Conservation (phyloP, 345 rosid genomes). For the Turnera subulata region DNA sequence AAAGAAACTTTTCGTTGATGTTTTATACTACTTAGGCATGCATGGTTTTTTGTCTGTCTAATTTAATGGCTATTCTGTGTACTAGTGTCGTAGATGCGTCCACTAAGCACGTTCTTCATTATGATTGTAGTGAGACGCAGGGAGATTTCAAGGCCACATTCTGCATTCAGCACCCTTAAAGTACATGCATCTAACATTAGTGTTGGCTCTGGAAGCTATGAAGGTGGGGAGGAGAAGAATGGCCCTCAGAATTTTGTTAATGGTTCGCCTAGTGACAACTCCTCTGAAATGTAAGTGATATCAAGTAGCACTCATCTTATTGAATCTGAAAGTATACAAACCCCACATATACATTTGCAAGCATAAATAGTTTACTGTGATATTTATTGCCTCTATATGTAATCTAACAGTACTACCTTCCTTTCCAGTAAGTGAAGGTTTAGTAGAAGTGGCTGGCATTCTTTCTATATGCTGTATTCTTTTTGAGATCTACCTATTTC, state of each 20-base stretch:
- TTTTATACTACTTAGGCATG: no score
- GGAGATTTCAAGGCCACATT: conserved; percentile 36
- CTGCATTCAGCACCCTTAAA: conserved; percentile 31
- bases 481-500: no score
- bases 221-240: conserved; percentile 48
- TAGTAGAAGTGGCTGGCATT: no score
- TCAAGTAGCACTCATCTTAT: background rate
- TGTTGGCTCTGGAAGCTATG: conserved; percentile 66
- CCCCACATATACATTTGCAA: no score
- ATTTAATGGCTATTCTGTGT: no score
- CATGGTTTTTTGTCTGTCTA: no score
- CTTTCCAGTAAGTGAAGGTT: no score
- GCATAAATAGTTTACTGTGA: no score
- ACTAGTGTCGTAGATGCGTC: background rate
- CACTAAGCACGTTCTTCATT: conserved; percentile 8
- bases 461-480: no score
- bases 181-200: conserved; percentile 61
- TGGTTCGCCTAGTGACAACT: conserved; percentile 35
- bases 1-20: no score
- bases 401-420: no score
- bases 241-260: conserved; percentile 33
- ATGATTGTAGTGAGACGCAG: conserved; percentile 65
- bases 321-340: background rate
- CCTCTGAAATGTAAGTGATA: conserved; percentile 56
- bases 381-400: no score